Evolutionary conservation across 371 early-diverging fungal genomes (phyloP), one percentile per base, ranked within the genome.

Genomic region (Rhizomucor pusillus): DNA sequence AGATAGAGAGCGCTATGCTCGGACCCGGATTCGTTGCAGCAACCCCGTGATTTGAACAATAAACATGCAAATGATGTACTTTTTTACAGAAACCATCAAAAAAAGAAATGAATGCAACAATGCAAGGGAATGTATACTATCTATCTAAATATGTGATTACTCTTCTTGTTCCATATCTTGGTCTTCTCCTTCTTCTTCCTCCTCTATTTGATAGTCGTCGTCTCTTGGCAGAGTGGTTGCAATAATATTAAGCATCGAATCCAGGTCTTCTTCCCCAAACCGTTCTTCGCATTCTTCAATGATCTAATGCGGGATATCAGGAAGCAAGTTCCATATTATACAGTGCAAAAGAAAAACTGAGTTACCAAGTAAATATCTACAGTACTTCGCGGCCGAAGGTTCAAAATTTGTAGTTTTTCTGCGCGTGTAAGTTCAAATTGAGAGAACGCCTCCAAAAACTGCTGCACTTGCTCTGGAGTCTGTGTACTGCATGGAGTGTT

Each of bases 281-380:
- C 87, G 72, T 45, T 86, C 87, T 48, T 76, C 82, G 45, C 84
- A 82, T 54, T 84, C 85, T 63, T 86, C 87, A 54, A 85, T 81
- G 11, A 85, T 45, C 82, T 81, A 66, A n/a, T 23, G 9, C n/a
- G n/a, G n/a, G n/a, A 50, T 6, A 45, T 11, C 13, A 33, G 29
- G 24, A 25, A 22, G 6, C 11, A 25, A 48, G 29, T 48, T 14
- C 14, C 29, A 22, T 44, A 9, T 44, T 13, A 11, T 44, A 44
- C 20, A 46, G 47, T 16, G 20, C 47, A 46, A 4, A 4, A 13
- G 47, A 20, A n/a, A 7, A 6, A 25, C 24, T 22, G 5, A 37
- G 48, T 72, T 71, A 80, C 84, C 71, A 81, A 54, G 50, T 81
- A 75, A 33, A 87, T 63, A 47, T 85, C 88, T 7, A 84, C 85